These are phyloP conservation scores for Apiospora rasikravindrae DNA, from an alignment of 2,329 filamentous ascomycete species.

Conservation along the genomic window DNA sequence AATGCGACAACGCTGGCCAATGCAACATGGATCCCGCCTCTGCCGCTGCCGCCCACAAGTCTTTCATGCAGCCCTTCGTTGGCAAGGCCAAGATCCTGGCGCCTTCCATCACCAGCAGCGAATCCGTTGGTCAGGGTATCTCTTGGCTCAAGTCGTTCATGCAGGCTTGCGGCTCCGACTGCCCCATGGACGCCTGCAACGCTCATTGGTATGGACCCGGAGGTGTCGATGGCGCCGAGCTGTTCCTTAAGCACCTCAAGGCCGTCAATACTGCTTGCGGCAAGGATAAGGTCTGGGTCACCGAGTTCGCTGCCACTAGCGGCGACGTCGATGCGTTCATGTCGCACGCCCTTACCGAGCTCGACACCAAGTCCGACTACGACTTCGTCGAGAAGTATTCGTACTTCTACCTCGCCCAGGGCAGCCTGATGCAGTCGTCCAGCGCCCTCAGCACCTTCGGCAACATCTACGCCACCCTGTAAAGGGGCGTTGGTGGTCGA, in stretches of 20 bases:
- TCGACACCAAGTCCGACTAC: constrained; percentile 52
- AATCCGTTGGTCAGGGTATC: constrained; percentile 54
- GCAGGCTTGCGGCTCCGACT: constrained; percentile 53
- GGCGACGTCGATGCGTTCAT: constrained; percentile 56
- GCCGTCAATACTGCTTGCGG: constrained; percentile 51
- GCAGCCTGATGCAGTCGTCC: constrained; percentile 47
- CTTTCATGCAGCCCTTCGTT: constrained; percentile 61
- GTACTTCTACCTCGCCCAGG: constrained; percentile 58
- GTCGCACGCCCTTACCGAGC: constrained; percentile 49
- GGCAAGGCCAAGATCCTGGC: constrained; percentile 60
- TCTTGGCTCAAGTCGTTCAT: constrained; percentile 62
- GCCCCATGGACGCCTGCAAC: constrained; percentile 64
- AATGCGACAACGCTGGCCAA: constrained; percentile 68
- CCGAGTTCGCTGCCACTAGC: constrained; percentile 65
- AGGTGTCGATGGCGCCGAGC: constrained; percentile 44
- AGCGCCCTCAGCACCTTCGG: constrained; percentile 52
- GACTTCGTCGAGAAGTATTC: constrained; percentile 60
- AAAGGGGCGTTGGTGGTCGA: constrained; percentile 24
- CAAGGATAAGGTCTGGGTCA: constrained; percentile 63
- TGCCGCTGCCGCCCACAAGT: constrained; percentile 59
- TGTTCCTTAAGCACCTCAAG: constrained; percentile 61
- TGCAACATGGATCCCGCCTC: constrained; percentile 58
- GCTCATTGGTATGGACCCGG: constrained; percentile 68
- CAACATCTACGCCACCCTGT: constrained; percentile 52
- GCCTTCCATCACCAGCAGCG: constrained; percentile 68